Conservation (phyloP, 1,284 basidiomycete species). For the Heterobasidion annosum region DNA sequence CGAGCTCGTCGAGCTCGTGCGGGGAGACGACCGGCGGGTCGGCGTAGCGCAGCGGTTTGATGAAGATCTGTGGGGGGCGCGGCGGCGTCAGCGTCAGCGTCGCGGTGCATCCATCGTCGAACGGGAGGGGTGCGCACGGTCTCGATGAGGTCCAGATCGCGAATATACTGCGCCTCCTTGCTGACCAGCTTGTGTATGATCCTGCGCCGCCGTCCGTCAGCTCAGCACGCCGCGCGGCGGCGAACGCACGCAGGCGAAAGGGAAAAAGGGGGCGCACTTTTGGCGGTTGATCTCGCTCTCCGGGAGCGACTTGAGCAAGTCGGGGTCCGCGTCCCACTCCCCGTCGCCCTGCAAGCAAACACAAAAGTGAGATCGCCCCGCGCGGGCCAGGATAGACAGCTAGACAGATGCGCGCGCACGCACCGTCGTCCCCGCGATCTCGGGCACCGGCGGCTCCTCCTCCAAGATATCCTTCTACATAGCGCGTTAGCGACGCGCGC, state of each 20-base stretch:
- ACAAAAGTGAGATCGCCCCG: not conserved
- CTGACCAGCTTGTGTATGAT: constrained; percentile 89
- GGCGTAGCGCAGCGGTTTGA: constrained; percentile 64
- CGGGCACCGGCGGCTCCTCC: not conserved
- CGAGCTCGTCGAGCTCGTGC: constrained; percentile 68
- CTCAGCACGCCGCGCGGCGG: too few relatives aligned
- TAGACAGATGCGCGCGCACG: too few relatives aligned
- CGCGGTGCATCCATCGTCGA: not conserved
- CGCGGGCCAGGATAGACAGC: too few relatives aligned
- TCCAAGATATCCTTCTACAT: not conserved
- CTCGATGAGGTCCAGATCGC: constrained; percentile 84
- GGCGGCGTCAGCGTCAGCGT: constrained; percentile 3
- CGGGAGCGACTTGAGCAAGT: constrained; percentile 61
- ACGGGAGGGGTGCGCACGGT: constrained; percentile 34
- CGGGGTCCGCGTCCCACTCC: constrained; percentile 73
- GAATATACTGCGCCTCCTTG: constrained; percentile 86
- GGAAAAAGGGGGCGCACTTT: constrained; percentile 34
- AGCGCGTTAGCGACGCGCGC: not conserved
- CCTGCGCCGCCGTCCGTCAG: constrained; percentile 15
- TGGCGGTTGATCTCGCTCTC: constrained; percentile 81
- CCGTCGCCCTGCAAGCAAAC: constrained; percentile 12
- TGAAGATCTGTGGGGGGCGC: constrained; percentile 48
- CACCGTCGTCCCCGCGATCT: too few relatives aligned
- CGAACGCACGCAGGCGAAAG: not conserved
- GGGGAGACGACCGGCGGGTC: constrained; percentile 68